Base-by-base conservation (phyloP, 805 yeast species). In the Ascoidea asiatica region DNA sequence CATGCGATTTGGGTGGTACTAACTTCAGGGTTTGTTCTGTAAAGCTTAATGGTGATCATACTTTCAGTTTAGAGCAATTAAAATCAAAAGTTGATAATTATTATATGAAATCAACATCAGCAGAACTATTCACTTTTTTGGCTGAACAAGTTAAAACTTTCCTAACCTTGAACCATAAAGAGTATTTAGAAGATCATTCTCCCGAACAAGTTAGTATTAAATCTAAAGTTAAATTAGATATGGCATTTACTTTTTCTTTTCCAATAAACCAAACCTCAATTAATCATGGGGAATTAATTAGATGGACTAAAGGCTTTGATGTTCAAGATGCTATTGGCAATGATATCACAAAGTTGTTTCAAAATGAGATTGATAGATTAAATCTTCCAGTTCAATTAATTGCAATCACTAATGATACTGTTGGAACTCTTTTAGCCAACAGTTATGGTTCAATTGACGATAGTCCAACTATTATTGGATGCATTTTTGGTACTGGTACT, bases 291-390 rank as follows among this genome's bases (percentile, higher is more conserved):
- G 75, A 75, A 7, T 72, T 92, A 50, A 73, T 90, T 43, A 80
- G 97, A 62, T 90, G 98, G 98, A 88, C 97, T 18, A 90, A 90
- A 63, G 97, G 97, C 35, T 90, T 84, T 63, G 78, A 84, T 55
- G 81, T 92, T 53, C 73, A 74, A 22, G 97, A 90, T 53, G 79
- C 85, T 20, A 79, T 69, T 44, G 70, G 69, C 45, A 72, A 73
- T 48, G 89, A 90, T 59, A 82, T 92, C 39, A 92, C 85, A 43
- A 66, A 66, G 40, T 62, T 78, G 40, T 70, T 87, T 49, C 97
- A 92, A 62, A 59, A 61, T 11, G 82, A 84, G 47, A 56, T 90
- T 41, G 81, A 85, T 53, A 55, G 52, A 3, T 69, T 73, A 38
- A 69, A 75, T 0, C 65, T 78, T 38, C 82, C 85, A 7, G 86